Base-by-base conservation (phyloP, 129 eudicot species). In the Tagetes patula region DNA sequence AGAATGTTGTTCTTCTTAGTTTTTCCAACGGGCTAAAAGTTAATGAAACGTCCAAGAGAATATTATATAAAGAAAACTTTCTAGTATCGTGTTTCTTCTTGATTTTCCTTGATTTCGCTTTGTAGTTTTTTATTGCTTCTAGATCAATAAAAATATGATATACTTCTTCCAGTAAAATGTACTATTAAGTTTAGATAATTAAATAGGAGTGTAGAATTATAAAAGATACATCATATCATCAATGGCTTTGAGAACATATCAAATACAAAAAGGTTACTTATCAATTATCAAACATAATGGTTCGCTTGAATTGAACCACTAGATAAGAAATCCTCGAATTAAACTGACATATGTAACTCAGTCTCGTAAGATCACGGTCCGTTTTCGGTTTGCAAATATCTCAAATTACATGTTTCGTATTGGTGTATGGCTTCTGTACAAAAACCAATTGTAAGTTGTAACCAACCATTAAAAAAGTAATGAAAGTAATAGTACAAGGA, bases 401-500 rank as follows among this genome's bases (percentile, higher is more conserved):
- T 47, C n/a, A 2, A 47, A 10, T 47, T n/a, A 2, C 14, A 0
- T 2, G 12, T 47, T 11, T 47, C 1, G 4, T 11, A 9, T 47
- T 47, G 13, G 50, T 3, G 10, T 7, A 47, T 8, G 12, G 52
- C 5, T 47, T 55, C n/a, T 2, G 14, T 12, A 49, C 6, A 12
- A 11, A 49, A 49, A 13, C 50, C 2, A 49, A 2, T 49, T 49
- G 55, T 20, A 20, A 20, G 27, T 20, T 20, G 27, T 20, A 20
- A 20, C 27, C 0, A 20, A 20, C 27, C 27, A 20, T 20, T 20
- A 20, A 20, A 63, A 61, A 31, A 39, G 77, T n/a, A 13, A 60
- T n/a, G 9, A 30, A n/a, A 10, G 38, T 33, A 62, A 31, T 9
- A 77, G 20, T 77, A 40, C 30, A 62, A 48, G 59, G 67, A 40